These are phyloP conservation scores for Pestalotiopsis sp. DNA, from an alignment of 2,329 filamentous ascomycete species.

Conservation along the genomic window DNA sequence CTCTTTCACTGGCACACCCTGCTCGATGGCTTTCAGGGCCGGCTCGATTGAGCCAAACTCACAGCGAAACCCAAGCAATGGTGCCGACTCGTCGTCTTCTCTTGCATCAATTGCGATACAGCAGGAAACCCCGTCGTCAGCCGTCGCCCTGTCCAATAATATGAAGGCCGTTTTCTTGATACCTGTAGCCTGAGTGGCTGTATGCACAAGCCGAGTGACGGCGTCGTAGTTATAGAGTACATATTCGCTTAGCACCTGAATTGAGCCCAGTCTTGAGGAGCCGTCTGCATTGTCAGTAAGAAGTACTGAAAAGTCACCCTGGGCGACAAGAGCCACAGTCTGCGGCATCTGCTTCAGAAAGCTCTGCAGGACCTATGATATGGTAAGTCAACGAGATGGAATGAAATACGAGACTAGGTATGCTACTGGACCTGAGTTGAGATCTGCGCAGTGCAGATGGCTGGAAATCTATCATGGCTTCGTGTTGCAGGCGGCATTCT, in stretches of 20 bases:
- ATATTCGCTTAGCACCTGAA: not conserved
- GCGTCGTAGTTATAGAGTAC: not conserved
- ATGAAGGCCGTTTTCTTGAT: not conserved
- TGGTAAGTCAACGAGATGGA: not conserved
- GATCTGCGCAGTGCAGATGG: not conserved
- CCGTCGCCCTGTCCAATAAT: not conserved
- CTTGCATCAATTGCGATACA: not conserved
- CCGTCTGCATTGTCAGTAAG: not conserved
- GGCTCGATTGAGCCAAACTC: not conserved
- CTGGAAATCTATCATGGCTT: not conserved
- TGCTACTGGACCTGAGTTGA: not conserved
- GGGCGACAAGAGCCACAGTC: not conserved
- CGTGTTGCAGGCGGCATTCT: not conserved
- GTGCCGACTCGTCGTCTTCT: not conserved
- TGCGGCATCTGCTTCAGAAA: not conserved
- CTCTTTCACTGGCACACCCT: not conserved
- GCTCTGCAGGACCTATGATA: not conserved
- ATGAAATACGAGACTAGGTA: not conserved
- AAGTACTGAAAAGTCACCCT: not conserved
- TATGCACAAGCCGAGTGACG: not conserved
- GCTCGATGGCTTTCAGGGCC: not conserved
- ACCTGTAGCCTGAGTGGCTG: not conserved
- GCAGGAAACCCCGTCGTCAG: not conserved
- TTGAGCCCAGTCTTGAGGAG: not conserved
- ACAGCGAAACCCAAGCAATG: not conserved